Percentiles rank a stretch among this genome's conserved stretches.
Conservation (phyloP, 768 basidiomycete genomes). For the Lentinula detonsa region DNA sequence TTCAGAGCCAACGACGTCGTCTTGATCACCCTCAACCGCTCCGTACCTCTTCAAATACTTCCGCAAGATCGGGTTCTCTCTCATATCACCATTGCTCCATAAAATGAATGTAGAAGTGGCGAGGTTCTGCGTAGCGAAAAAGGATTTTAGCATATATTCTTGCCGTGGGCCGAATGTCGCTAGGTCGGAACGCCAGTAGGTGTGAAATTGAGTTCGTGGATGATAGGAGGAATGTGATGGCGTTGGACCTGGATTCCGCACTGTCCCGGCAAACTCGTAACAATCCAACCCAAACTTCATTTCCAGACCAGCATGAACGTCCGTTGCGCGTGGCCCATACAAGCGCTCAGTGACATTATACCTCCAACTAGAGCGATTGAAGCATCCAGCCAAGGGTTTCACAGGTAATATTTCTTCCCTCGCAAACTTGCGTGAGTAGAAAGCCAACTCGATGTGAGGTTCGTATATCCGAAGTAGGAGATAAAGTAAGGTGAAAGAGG, state of each 20-base stretch:
- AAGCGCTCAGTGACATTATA: constrained; percentile 66
- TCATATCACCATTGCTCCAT: constrained; percentile 87
- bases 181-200: constrained; percentile 93
- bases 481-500: constrained; percentile 26
- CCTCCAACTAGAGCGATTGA: constrained; percentile 53
- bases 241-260: constrained; percentile 30
- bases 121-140: constrained; percentile 87
- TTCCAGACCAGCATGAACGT: constrained; percentile 76
- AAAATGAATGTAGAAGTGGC: constrained; percentile 61
- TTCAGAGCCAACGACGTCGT: background rate
- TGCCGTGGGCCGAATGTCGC: constrained; percentile 77
- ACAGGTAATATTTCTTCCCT: constrained; percentile 62
- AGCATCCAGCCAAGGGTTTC: constrained; percentile 68
- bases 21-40: constrained; percentile 18
- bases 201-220: constrained; percentile 66
- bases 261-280: constrained; percentile 87
- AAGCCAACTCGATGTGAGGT: constrained; percentile 79
- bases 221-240: constrained; percentile 27
- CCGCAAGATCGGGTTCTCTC: constrained; percentile 47
- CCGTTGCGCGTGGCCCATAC: constrained; percentile 59
- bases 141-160: constrained; percentile 87
- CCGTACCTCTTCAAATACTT: constrained; percentile 60
- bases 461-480: constrained; percentile 43
- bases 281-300: constrained; percentile 83
- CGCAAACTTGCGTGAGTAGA: constrained; percentile 77